Evolutionary conservation across 176 grass and related monocot species (phyloP).

Genomic region (Triticum urartu): DNA sequence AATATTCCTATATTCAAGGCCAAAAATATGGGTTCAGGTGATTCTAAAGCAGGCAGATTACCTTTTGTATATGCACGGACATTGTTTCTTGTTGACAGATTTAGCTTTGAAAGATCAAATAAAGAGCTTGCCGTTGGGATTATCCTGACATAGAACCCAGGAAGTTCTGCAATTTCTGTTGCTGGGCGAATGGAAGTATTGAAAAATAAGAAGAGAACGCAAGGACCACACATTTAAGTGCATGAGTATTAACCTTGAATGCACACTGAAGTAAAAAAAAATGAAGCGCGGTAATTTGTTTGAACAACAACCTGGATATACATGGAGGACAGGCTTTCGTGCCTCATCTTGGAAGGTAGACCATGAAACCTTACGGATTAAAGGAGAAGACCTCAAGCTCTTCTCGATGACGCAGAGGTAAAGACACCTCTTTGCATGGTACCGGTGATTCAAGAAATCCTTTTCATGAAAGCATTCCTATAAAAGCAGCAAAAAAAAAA

Average conservation of each 20-base stretch:
- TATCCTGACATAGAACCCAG: constrained; percentile 70
- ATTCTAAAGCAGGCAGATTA: constrained; percentile 29
- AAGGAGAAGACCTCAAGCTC: constrained; percentile 56
- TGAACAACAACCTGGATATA: constrained; percentile 75
- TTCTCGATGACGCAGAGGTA: constrained; percentile 77
- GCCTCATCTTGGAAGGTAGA: constrained; percentile 79
- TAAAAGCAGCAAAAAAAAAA: constrained; percentile 28
- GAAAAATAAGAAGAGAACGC: constrained; percentile 7
- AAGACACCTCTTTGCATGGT: constrained; percentile 91
- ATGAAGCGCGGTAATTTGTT: background rate
- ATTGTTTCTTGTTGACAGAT: constrained; percentile 80
- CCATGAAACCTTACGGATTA: constrained; percentile 63
- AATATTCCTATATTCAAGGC: background rate
- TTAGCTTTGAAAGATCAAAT: constrained; percentile 70
- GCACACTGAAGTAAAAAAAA: background rate
- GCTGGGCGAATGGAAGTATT: constrained; percentile 33
- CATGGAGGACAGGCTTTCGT: constrained; percentile 81
- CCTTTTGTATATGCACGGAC: constrained; percentile 71
- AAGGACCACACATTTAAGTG: background rate
- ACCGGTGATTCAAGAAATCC: constrained; percentile 86
- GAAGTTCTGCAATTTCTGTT: constrained; percentile 53
- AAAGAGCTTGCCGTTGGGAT: constrained; percentile 65
- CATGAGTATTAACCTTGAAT: background rate
- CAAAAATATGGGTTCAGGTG: background rate
- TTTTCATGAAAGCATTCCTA: constrained; percentile 97